Percentiles rank a stretch among this genome's conserved stretches.
Conservation (phyloP, 352 stramenopile species). For the Phytopythium cucurbitacearum region DNA sequence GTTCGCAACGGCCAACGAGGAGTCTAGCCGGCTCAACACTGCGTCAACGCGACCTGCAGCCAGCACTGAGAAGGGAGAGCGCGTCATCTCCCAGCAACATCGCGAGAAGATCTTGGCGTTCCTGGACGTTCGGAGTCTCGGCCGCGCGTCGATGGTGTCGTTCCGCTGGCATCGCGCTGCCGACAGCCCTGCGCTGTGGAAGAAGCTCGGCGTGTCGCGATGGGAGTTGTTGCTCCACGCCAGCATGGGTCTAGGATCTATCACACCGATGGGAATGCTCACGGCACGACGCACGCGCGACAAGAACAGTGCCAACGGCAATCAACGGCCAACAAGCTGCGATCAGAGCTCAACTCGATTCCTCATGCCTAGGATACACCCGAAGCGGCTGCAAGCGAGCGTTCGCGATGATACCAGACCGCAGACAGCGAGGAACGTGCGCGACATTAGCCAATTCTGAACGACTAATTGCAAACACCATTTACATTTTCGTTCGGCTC, state of each 20-base stretch:
- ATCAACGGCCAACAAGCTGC: not conserved
- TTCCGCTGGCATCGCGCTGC: constrained; percentile 75
- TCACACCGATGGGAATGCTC: constrained; percentile 33
- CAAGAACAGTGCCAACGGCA: not conserved
- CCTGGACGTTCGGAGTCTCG: constrained; percentile 60
- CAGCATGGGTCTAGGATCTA: constrained; percentile 44
- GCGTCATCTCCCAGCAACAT: constrained; percentile 34
- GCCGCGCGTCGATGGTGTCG: constrained; percentile 46
- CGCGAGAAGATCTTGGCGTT: constrained; percentile 60
- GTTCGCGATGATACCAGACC: not conserved
- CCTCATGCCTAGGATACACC: constrained; percentile 1
- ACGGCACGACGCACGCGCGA: not conserved
- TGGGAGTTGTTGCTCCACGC: constrained; percentile 62
- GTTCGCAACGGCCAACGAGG: constrained; percentile 48
- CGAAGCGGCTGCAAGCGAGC: not conserved
- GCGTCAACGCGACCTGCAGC: constrained; percentile 1
- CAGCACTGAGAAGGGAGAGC: constrained; percentile 8
- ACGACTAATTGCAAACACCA: too few species aligned
- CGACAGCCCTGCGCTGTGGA: constrained; percentile 59
- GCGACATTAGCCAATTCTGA: too few species aligned
- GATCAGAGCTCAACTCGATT: not conserved
- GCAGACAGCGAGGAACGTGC: not conserved
- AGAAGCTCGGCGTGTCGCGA: constrained; percentile 54
- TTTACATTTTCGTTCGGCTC: too few species aligned
- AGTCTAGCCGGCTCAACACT: constrained; percentile 24